Evolutionary conservation across 1,284 basidiomycete species (phyloP).

Genomic region (Gastroboletus turbinatus): DNA sequence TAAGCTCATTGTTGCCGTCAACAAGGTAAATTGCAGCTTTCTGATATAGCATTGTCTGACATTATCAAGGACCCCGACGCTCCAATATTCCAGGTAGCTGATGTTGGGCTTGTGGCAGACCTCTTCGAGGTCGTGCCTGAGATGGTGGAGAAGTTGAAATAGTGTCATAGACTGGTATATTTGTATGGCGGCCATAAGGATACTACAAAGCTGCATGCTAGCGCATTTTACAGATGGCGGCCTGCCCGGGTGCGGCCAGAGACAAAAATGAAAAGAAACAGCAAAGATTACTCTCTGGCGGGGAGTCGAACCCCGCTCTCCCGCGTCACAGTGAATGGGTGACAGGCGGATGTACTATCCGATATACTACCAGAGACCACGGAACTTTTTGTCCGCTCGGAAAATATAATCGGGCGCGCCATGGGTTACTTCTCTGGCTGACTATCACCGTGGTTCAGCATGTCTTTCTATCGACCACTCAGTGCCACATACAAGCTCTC

Average conservation of each 20-base stretch:
- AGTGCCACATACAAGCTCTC: slow-evolving; percentile 34
- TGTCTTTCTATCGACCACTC: slow-evolving; percentile 42
- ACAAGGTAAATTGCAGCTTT: slow-evolving; percentile 65
- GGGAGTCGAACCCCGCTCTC: slow-evolving; percentile 46
- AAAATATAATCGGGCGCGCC: not conserved
- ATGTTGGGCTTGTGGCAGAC: slow-evolving; percentile 92
- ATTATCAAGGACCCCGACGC: slow-evolving; percentile 84
- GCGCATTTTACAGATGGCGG: not conserved
- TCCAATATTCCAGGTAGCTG: slow-evolving; percentile 98
- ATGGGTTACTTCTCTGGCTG: too few species aligned
- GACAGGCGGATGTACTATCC: slow-evolving; percentile 47
- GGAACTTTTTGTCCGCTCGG: rapidly evolving
- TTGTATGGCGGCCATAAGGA: not conserved
- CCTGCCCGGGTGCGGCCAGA: not conserved
- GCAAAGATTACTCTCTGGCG: slow-evolving; percentile 37
- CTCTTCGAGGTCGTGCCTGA: slow-evolving; percentile 88
- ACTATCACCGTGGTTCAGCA: not conserved
- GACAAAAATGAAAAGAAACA: not conserved
- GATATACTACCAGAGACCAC: slow-evolving; percentile 44
- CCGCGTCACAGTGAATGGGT: slow-evolving; percentile 29
- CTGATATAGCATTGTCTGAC: slow-evolving; percentile 12
- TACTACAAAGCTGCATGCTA: not conserved
- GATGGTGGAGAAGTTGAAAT: slow-evolving; percentile 81
- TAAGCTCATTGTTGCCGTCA: slow-evolving; percentile 97
- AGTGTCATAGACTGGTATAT: slow-evolving; percentile 30